Base-by-base conservation (phyloP, 331 rosid genomes). In the Dryas integrifolia region DNA sequence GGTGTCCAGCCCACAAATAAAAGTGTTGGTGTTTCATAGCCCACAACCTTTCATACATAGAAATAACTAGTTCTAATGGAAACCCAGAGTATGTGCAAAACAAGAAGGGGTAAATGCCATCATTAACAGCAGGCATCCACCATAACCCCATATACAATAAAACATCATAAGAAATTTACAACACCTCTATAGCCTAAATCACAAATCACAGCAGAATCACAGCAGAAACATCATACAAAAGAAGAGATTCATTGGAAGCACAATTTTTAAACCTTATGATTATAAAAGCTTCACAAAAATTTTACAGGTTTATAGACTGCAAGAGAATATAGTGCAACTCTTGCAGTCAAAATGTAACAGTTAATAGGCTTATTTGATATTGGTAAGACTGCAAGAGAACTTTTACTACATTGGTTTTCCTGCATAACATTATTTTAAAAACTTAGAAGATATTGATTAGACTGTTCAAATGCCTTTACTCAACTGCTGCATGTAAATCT, bases 151-250 rank as follows among this genome's bases (percentile, higher is more conserved):
- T 16, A 44, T 16, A 30, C 2, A 30, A n/a, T 58, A 7, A 30
- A 7, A 14, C 45, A 47, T 48, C 1, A 2, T 48, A n/a, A 48
- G 58, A 15, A 14, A 50, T 26, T 48, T 5, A 21, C 0, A 21
- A 21, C 24, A 21, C 24, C 24, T 21, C 24, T 16, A 30, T n/a
- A 14, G 66, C 47, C 9, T 26, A 15, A 60, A 51, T n/a, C 59
- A 16, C 61, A 68, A 38, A 68, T 53, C 47, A 16, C 72, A 35
- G 24, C 24, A 21, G 24, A 38, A 68, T 53, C 47, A 16, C 72
- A 35, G 24, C 24, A 21, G 61, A 39, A 18, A 35, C 41, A 56
- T 69, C 4, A 51, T 68, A 50, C n/a, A 68, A 51, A 68, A 18
- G 21, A 68, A 7, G 72, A 67, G 47, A 35, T 39, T 41, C 39